These are phyloP conservation scores for Penicillium atrosanguineum DNA, from an alignment of 495 filamentous ascomycete genomes.

Conservation along the genomic window DNA sequence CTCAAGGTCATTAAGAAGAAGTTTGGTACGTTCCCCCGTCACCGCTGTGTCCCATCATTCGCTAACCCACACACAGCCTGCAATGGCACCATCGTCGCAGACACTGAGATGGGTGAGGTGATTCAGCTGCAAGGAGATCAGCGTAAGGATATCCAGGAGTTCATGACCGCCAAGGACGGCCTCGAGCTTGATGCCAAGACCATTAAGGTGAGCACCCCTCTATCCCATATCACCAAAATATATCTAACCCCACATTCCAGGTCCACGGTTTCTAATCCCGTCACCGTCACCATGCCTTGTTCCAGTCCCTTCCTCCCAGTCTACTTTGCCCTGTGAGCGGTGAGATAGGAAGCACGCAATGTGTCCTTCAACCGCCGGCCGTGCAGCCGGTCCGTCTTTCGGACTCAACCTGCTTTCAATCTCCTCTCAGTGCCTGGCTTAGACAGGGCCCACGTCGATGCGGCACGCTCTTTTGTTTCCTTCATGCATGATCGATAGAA, in stretches of 20 bases:
- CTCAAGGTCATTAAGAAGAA: constrained; percentile 99
- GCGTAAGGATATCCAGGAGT: constrained; percentile 97
- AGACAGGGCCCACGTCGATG: constrained; percentile 39
- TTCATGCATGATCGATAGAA: constrained; percentile 22
- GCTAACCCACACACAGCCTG: constrained; percentile 62
- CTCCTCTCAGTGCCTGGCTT: constrained; percentile 32
- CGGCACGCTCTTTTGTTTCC: constrained; percentile 27
- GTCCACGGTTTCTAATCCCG: constrained; percentile 58
- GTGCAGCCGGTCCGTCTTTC: constrained; percentile 23
- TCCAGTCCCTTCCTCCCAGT: constrained; percentile 46
- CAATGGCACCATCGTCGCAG: constrained; percentile 99
- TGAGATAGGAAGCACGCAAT: constrained; percentile 36
- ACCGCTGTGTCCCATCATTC: constrained; percentile 1
- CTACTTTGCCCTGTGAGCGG: constrained; percentile 39
- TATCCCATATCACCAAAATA: not conserved
- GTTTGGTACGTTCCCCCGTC: constrained; percentile 66
- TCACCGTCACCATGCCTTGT: constrained; percentile 42
- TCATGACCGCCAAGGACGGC: constrained; percentile 91
- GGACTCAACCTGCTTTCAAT: constrained; percentile 25
- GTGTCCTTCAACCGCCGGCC: constrained; percentile 26
- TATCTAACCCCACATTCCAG: constrained; percentile 22
- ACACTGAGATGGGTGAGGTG: constrained; percentile 98
- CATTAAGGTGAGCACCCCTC: constrained; percentile 72
- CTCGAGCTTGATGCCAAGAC: constrained; percentile 90
- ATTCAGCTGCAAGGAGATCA: constrained; percentile 99